Percentiles rank a stretch among this genome's conserved stretches.
Conservation (phyloP, 768 basidiomycete genomes). For the Lentinula sp. region DNA sequence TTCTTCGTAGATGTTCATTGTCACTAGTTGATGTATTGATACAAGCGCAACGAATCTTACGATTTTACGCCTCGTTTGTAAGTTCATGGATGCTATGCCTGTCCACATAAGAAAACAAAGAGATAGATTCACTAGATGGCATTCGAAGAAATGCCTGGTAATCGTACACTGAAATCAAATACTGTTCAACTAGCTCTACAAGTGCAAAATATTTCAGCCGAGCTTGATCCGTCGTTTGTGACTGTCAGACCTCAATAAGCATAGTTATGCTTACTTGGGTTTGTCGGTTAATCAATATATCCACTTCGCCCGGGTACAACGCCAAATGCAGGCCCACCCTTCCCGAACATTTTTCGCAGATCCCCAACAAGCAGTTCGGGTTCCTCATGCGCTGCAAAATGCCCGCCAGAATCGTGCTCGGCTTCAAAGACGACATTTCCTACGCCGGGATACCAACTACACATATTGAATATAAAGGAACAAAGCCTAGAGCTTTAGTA, state of each 20-base stretch:
- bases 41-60: no score
- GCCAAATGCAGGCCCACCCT: constrained; percentile 24
- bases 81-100: no score
- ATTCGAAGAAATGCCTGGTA: no score
- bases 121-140: no score
- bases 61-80: no score
- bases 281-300: constrained; percentile 9
- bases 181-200: no score
- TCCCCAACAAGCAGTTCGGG: constrained; percentile 22
- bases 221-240: neutral
- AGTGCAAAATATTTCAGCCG: no score
- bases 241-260: neutral
- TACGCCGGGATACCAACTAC: neutral
- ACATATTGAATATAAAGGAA: neutral
- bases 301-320: constrained; percentile 23
- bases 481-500: neutral
- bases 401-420: neutral
- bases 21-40: no score
- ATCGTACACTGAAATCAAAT: no score
- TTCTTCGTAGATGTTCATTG: no score
- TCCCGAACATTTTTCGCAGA: constrained; percentile 30
- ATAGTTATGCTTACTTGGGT: neutral
- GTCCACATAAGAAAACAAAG: no score
- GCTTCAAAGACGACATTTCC: constrained; percentile 5
- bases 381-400: constrained; percentile 8